phyloP scores from a whole-genome alignment of 352 stramenopile species.

The Saprolegnia diclina region DNA sequence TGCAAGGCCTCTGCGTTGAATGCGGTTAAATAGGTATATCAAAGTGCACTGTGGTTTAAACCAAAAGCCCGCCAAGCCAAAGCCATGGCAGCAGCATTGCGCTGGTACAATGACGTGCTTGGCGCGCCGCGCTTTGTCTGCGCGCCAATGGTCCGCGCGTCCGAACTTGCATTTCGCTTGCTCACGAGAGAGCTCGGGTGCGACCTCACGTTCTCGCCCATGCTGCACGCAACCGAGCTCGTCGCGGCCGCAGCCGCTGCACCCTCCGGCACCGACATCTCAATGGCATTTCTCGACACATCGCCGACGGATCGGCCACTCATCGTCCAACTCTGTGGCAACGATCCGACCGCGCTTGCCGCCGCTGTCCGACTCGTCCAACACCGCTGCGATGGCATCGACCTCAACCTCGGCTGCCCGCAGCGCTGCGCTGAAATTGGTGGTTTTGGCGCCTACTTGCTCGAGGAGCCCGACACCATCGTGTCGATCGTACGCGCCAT shows the following conservation, averaged over 20 bases:
- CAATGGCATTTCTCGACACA: constrained; percentile 9
- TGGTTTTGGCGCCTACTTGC: constrained; percentile 24
- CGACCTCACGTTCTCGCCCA: constrained; percentile 26
- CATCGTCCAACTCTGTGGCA: constrained; percentile 28
- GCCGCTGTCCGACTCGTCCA: constrained; percentile 21
- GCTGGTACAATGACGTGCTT: constrained; percentile 24
- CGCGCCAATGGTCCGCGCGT: constrained; percentile 31
- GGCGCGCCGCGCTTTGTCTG: constrained; percentile 27
- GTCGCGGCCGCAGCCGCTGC: neutral
- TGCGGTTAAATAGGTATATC: neutral
- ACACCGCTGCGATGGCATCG: constrained; percentile 27
- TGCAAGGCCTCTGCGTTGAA: no score
- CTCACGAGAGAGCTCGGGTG: constrained; percentile 23
- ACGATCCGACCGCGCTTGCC: constrained; percentile 20
- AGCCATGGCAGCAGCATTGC: constrained; percentile 19
- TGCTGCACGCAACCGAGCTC: constrained; percentile 23
- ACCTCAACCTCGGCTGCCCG: constrained; percentile 37
- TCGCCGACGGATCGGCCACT: constrained; percentile 8
- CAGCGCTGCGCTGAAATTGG: constrained; percentile 27
- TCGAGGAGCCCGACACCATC: constrained; percentile 7
- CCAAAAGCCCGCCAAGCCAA: neutral
- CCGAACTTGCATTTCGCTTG: constrained; percentile 30
- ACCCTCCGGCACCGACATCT: constrained; percentile 6
- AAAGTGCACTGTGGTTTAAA: neutral
- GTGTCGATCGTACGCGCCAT: constrained; percentile 21